Base-by-base conservation (phyloP, 2,329 filamentous ascomycete species). In the Alternaria viburni region DNA sequence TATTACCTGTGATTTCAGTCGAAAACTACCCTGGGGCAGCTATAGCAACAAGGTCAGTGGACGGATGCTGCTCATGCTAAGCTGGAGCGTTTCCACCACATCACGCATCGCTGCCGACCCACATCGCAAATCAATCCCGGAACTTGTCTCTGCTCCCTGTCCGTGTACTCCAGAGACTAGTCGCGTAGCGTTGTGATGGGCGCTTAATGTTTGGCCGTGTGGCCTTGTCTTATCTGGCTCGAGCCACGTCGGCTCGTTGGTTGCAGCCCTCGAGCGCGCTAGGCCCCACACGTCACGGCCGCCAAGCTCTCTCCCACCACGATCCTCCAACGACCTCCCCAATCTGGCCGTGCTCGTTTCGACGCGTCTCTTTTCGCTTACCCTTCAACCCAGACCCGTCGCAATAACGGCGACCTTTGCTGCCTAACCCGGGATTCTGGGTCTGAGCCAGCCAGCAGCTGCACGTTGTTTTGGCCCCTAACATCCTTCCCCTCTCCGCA, bases 171-270 rank as follows among this genome's bases (percentile, higher is more conserved):
- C 45, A 32, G 55, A 54, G 64, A 59, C 63, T 58, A 68, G 54
- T 54, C 55, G 56, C 56, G 55, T 67, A 70, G 68, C 62, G 68
- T 61, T 61, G 56, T 59, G 60, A 56, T 30, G 60, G 66, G 68
- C 68, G 68, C 68, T 70, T 70, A 70, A 62, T 66, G 64, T 60
- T 66, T 70, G 68, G 68, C 57, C 59, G 58, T 43, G 55, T 61
- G 62, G 54, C 55, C 59, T 64, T 55, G 62, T 64, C 66, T 69
- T 64, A 69, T 66, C 64, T 64, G 57, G 62, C 55, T 62, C 50
- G 65, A 66, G 65, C 67, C 65, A 68, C 59, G 61, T 64, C 67
- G 67, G 60, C 59, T 64, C 50, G 43, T 46, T 58, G 55, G 55
- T 44, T 57, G 59, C 55, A 60, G 61, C 57, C 47, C 51, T 55